Evolutionary conservation across 805 yeast genomes (phyloP).

Genomic region (Clavispora asparagi): DNA sequence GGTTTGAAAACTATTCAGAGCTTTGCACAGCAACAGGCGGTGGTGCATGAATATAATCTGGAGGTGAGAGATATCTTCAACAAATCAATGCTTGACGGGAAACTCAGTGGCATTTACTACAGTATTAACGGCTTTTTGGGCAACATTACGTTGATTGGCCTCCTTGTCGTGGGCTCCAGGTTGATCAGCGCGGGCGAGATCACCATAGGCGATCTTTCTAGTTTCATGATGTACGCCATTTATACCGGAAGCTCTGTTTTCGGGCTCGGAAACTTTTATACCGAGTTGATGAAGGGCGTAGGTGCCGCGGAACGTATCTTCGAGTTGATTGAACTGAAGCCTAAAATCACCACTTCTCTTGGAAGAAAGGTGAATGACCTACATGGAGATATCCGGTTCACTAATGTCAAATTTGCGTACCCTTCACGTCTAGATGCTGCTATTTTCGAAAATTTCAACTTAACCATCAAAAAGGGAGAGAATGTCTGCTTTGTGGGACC

Average conservation of each 20-base stretch:
- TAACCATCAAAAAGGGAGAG: conserved; percentile 70
- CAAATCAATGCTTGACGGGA: conserved; percentile 76
- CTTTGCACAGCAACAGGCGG: conserved; percentile 78
- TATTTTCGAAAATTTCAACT: conserved; percentile 57
- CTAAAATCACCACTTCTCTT: conserved; percentile 59
- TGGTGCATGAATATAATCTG: conserved; percentile 66
- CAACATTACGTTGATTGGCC: conserved; percentile 69
- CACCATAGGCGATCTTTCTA: conserved; percentile 82
- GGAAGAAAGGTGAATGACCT: conserved; percentile 47
- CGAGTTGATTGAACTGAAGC: conserved; percentile 76
- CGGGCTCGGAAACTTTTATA: conserved; percentile 85
- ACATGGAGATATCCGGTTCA: conserved; percentile 56
- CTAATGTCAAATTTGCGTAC: conserved; percentile 64
- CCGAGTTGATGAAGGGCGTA: conserved; percentile 94
- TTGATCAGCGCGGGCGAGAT: conserved; percentile 75
- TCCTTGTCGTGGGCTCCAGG: conserved; percentile 74
- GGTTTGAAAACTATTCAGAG: conserved; percentile 86
- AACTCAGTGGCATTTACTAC: conserved; percentile 67
- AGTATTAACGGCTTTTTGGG: conserved; percentile 83
- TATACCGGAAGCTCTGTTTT: conserved; percentile 91
- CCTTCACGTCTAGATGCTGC: conserved; percentile 76
- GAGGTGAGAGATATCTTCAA: conserved; percentile 62
- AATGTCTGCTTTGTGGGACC: conserved; percentile 95
- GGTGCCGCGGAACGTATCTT: conserved; percentile 93
- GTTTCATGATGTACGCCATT: conserved; percentile 93